phyloP scores from a whole-genome alignment of 1,139 yeast species.

The Hyphopichia burtonii region DNA sequence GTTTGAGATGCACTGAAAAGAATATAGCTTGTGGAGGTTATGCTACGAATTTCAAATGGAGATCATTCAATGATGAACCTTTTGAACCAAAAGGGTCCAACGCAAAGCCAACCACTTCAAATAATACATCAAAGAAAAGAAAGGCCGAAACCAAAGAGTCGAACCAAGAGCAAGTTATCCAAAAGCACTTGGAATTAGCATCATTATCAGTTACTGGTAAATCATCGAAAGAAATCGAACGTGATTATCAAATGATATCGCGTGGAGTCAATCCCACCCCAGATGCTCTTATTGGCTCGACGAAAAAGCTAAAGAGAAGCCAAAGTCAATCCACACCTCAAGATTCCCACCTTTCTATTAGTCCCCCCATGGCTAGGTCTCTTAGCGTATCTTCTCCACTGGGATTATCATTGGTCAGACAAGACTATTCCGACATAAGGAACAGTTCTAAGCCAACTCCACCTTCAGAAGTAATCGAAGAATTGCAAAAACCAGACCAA shows the following conservation, averaged over 20 bases:
- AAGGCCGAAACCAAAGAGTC: neutral
- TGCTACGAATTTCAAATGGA: conserved; percentile 64
- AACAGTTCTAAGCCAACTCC: conserved; percentile 9
- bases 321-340: neutral
- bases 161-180: conserved; percentile 17
- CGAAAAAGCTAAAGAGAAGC: conserved; percentile 1
- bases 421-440: conserved; percentile 9
- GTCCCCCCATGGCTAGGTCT: neutral
- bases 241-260: conserved; percentile 48
- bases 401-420: conserved; percentile 9
- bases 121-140: neutral
- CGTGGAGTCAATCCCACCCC: conserved; percentile 46
- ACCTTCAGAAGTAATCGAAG: conserved; percentile 25
- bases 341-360: neutral
- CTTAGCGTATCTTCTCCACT: conserved; percentile 1
- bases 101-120: neutral
- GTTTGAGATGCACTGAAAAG: conserved; percentile 44
- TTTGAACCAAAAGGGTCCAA: neutral
- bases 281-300: neutral
- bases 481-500: conserved; percentile 10
- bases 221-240: conserved; percentile 46
- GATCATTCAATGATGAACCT: conserved; percentile 38
- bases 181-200: conserved; percentile 51
- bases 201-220: conserved; percentile 55
- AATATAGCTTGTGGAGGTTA: conserved; percentile 60